phyloP scores from a whole-genome alignment of 2,329 filamentous ascomycete genomes.

The Claviceps fusiformis region DNA sequence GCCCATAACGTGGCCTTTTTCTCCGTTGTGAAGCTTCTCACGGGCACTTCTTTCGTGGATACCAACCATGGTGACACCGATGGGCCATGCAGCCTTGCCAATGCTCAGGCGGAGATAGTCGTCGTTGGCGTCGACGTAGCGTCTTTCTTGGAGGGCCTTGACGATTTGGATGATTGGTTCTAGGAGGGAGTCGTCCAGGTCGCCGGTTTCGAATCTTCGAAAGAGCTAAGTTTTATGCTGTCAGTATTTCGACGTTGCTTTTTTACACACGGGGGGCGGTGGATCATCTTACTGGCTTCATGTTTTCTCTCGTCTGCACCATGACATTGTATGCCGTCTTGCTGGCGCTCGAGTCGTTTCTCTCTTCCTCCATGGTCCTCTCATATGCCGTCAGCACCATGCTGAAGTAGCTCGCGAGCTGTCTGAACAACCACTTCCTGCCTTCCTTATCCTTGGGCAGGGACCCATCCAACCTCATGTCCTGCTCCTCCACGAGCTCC shows the following conservation, averaged over 20 bases:
- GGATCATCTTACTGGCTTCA: conserved; percentile 49
- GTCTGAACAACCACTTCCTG: conserved; percentile 63
- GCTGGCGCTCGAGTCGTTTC: conserved; percentile 56
- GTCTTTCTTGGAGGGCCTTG: conserved; percentile 71
- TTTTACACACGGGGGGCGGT: too few relatives aligned
- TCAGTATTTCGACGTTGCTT: neutral
- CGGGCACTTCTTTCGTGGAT: conserved; percentile 94
- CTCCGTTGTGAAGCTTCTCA: conserved; percentile 83
- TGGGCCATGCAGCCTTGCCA: conserved; percentile 94
- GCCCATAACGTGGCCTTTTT: conserved; percentile 89
- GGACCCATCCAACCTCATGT: conserved; percentile 67
- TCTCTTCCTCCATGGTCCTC: conserved; percentile 54
- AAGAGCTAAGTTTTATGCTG: conserved; percentile 48
- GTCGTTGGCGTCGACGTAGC: conserved; percentile 94
- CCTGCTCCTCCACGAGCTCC: conserved; percentile 63
- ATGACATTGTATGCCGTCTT: conserved; percentile 74
- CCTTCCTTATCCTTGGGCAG: conserved; percentile 51
- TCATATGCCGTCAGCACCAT: conserved; percentile 91
- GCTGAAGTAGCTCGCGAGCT: conserved; percentile 89
- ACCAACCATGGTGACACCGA: conserved; percentile 98
- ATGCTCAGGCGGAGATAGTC: conserved; percentile 88
- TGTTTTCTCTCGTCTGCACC: conserved; percentile 74
- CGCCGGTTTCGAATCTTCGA: conserved; percentile 70
- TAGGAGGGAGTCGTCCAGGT: conserved; percentile 66
- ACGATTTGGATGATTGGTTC: conserved; percentile 85